These are phyloP conservation scores for Hsuehochloa calcarea DNA, from an alignment of 176 grass and related monocot species.

Conservation along the genomic window DNA sequence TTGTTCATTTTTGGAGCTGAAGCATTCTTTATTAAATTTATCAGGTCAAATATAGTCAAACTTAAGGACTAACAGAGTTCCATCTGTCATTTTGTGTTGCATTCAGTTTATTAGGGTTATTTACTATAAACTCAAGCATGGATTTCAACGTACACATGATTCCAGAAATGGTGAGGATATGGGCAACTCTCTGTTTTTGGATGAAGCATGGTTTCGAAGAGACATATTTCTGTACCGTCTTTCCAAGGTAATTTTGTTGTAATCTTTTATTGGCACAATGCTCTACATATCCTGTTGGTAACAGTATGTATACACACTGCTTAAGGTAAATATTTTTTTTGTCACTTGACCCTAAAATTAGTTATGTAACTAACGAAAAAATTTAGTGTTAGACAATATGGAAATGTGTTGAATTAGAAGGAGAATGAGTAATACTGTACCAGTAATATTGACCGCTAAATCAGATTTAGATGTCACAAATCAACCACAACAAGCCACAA, in stretches of 20 bases:
- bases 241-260: constrained; percentile 78
- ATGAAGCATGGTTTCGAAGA: constrained; percentile 84
- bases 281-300: not conserved
- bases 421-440: not conserved
- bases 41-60: not conserved
- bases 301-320: not conserved
- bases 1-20: not conserved
- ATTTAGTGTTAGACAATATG: not conserved
- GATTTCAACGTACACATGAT: constrained; percentile 59
- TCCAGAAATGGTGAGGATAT: constrained; percentile 27
- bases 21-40: constrained; percentile 23
- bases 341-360: not conserved
- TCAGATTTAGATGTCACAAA: not conserved
- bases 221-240: constrained; percentile 75
- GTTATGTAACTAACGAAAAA: not conserved
- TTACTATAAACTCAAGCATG: constrained; percentile 76
- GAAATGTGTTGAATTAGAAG: not conserved
- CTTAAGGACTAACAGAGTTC: not conserved
- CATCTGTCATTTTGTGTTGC: not conserved
- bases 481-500: not conserved
- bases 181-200: constrained; percentile 56
- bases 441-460: not conserved
- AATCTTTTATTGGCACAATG: constrained; percentile 16
- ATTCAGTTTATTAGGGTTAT: constrained; percentile 81
- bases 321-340: constrained; percentile 14